phyloP scores from a whole-genome alignment of 2,329 filamentous ascomycete species.

The Sclerotinia trifoliorum region DNA sequence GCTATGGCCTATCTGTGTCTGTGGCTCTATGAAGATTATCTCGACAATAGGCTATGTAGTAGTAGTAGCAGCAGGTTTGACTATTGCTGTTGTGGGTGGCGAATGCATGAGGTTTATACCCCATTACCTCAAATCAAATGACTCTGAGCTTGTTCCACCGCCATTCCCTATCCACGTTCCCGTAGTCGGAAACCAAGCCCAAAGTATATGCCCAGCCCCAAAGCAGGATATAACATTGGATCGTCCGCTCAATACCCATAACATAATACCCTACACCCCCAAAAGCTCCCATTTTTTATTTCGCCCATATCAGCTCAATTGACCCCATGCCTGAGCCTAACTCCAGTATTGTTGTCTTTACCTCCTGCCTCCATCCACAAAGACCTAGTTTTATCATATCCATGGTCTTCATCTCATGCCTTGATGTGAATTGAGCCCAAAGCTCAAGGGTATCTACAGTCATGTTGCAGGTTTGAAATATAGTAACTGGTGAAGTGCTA shows the following conservation, averaged over 20 bases:
- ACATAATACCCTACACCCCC: neutral
- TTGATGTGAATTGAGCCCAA: neutral
- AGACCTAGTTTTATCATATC: neutral
- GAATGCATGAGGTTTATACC: conserved; percentile 35
- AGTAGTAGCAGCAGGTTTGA: conserved; percentile 42
- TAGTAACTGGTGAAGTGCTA: conserved; percentile 32
- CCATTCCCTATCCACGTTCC: conserved; percentile 23
- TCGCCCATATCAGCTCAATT: conserved; percentile 3
- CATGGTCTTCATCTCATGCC: neutral
- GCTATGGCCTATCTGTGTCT: conserved; percentile 50
- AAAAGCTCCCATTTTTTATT: conserved; percentile 4
- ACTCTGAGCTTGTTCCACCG: conserved; percentile 18
- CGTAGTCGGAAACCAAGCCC: conserved; percentile 1
- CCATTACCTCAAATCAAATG: conserved; percentile 21
- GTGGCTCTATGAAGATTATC: conserved; percentile 67
- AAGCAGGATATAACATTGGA: conserved; percentile 17
- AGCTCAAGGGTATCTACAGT: conserved; percentile 23
- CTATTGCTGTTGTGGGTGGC: conserved; percentile 41
- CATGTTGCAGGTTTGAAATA: conserved; percentile 25
- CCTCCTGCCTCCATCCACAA: neutral
- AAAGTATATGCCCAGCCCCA: conserved; percentile 1
- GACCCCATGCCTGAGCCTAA: conserved; percentile 5
- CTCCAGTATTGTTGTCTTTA: neutral
- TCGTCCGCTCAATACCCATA: conserved; percentile 8
- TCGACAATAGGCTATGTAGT: conserved; percentile 64